Evolutionary conservation across 108 stramenopile genomes (phyloP).

Genomic region (Cylindrotheca closterium): DNA sequence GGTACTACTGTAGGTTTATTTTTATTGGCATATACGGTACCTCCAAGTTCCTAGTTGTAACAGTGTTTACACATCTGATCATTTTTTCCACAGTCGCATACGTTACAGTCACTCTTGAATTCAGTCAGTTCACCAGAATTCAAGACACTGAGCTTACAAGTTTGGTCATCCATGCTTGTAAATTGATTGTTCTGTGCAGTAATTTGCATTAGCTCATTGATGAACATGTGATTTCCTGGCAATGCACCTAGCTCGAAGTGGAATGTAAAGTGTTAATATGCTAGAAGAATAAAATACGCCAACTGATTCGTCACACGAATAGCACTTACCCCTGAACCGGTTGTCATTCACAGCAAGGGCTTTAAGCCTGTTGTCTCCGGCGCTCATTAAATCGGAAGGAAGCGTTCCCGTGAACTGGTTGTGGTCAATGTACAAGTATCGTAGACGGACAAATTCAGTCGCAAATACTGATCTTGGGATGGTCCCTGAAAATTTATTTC

Average conservation of each 20-base stretch:
- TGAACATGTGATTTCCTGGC: slow-evolving; percentile 24
- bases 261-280: no score
- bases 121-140: slow-evolving; percentile 33
- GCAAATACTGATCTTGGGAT: slow-evolving; percentile 46
- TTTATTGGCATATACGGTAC: no score
- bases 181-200: slow-evolving; percentile 39
- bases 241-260: no score
- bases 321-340: slow-evolving; percentile 40
- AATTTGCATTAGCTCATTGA: no score
- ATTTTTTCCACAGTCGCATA: slow-evolving; percentile 27
- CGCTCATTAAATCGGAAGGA: slow-evolving; percentile 31
- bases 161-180: slow-evolving; percentile 9
- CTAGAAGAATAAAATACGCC: no score
- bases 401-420: slow-evolving; percentile 49
- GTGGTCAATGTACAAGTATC: slow-evolving; percentile 42
- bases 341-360: slow-evolving; percentile 38
- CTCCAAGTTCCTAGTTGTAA: no score
- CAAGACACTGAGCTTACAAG: slow-evolving; percentile 30
- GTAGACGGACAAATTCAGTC: slow-evolving; percentile 15
- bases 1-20: no score
- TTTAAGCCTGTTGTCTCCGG: slow-evolving; percentile 45
- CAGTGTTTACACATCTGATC: background rate
- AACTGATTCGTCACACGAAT: no score
- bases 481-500: slow-evolving; percentile 41
- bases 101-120: slow-evolving; percentile 42